A percentile compares a stretch with the other conserved stretches of the same genome.
These are phyloP conservation scores for Neurospora sp. DNA, from an alignment of 495 filamentous ascomycete species.

Conservation along the genomic window DNA sequence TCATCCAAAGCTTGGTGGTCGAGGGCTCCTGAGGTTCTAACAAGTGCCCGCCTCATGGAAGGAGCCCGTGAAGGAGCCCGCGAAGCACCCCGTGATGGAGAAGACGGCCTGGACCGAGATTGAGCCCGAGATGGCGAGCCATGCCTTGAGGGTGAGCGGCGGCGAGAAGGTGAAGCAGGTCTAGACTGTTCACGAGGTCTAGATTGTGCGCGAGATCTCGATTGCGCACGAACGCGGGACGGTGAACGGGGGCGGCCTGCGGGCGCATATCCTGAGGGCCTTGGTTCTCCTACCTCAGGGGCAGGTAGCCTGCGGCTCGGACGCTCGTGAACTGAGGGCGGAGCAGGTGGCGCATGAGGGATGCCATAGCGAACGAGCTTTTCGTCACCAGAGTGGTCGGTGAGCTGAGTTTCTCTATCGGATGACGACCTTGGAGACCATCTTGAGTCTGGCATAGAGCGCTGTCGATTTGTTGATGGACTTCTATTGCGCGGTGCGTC, in stretches of 20 bases:
- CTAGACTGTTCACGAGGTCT: constrained; percentile 2
- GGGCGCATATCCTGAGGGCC: constrained; percentile 10
- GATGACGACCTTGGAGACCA: constrained; percentile 29
- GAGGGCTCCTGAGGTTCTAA: not conserved
- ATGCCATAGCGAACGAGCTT: constrained; percentile 9
- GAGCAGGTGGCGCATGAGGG: constrained; percentile 7
- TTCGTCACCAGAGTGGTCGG: constrained; percentile 27
- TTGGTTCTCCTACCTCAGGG: not conserved
- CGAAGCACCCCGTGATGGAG: not conserved
- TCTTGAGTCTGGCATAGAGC: constrained; percentile 31
- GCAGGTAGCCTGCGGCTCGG: constrained; percentile 6
- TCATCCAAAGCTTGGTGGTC: not conserved
- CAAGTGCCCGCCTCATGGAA: not conserved
- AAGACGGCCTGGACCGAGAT: constrained; percentile 9
- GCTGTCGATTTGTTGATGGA: constrained; percentile 25
- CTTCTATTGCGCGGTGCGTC: not conserved
- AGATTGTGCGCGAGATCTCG: not conserved
- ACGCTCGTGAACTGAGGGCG: constrained; percentile 17
- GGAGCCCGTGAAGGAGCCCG: not conserved
- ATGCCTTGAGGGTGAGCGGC: not conserved
- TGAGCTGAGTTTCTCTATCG: constrained; percentile 29
- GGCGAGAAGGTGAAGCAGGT: constrained; percentile 5
- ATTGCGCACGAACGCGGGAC: not conserved
- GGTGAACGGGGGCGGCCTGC: constrained; percentile 3
- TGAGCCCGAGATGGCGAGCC: constrained; percentile 7